Evolutionary conservation across 2,329 filamentous ascomycete species (phyloP), one percentile per base, ranked within the genome.

Genomic region (Alternaria longipes): DNA sequence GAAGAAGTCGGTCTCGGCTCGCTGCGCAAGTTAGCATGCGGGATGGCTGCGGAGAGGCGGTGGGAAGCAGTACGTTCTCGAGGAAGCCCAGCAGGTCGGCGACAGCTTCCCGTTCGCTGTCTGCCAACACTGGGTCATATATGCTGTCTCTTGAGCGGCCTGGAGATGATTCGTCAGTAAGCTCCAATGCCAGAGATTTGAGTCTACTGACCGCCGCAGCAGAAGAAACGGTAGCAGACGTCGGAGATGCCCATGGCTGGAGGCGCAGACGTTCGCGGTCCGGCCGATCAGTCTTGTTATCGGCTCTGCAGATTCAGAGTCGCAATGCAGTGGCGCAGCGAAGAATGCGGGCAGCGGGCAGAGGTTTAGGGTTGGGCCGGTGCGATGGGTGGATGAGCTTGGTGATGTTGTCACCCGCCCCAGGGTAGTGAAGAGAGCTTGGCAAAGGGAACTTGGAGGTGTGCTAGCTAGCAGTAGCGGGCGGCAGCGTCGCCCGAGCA

Each of bases 1-100:
- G 82, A 99, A 99, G 87, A 99, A 99, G 81, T 99, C 94, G 73
- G 94, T 98, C 80, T 99, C 95, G 77, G 90, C 91, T 77, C 95
- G 91, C 95, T 97, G 79, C 42, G 34, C 45, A 49, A 28, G 74
- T 77, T 81, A 75, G 84, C 77, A 62, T 51, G 56, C 41, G 38
- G 52, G n/a, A 16, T 24, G 3, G 46, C 26, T 47, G 49, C 30
- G 58, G 32, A 41, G 50, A 57, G 50, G 46, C 42, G 53, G 56
- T 46, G 59, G 55, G 59, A 40, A 52, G 56, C 38, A 87, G 67
- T 84, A 98, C 95, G 78, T 98, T 97, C 82, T 99, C 95, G 68
- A 99, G 89, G 80, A 97, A 98, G 78, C 94, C 92, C 18, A 99
- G 85, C 61, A 99, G 85, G 79, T 99, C 95, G 68, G 95, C 94